phyloP scores from a whole-genome alignment of 306 rosid species.

The Vigna mungo region DNA sequence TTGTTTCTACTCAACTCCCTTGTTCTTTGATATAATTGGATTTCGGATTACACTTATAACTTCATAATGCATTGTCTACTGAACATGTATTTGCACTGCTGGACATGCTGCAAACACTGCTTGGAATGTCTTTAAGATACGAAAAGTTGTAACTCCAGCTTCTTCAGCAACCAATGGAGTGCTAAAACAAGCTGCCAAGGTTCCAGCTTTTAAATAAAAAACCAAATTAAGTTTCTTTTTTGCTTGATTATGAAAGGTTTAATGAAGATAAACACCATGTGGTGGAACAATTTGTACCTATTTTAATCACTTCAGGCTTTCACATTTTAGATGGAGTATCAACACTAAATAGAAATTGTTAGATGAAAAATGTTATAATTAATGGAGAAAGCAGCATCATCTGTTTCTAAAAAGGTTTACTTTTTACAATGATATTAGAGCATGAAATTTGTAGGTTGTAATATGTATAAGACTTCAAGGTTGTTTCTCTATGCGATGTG shows the following conservation, averaged over 20 bases:
- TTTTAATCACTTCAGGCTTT: background rate
- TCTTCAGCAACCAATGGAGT: conserved; percentile 69
- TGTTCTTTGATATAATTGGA: conserved; percentile 10
- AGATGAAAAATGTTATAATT: no score
- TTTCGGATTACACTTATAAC: conserved; percentile 25
- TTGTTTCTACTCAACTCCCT: background rate
- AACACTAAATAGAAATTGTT: no score
- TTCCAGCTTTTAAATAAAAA: conserved; percentile 27
- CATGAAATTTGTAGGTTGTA: no score
- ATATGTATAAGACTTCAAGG: no score
- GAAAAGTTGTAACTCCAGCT: conserved; percentile 86
- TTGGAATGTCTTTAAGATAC: conserved; percentile 84
- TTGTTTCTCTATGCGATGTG: no score
- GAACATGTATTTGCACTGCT: conserved; percentile 77
- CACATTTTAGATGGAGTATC: no score
- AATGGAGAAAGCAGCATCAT: no score
- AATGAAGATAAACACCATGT: background rate
- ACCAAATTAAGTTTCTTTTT: conserved; percentile 17
- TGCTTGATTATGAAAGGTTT: conserved; percentile 1
- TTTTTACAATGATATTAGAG: no score
- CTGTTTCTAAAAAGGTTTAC: no score
- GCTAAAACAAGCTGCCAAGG: conserved; percentile 61
- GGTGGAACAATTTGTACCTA: background rate
- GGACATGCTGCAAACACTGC: conserved; percentile 80
- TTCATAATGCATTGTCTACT: conserved; percentile 48